phyloP scores from a whole-genome alignment of 108 stramenopile species.

The Skeletonema grethae region DNA sequence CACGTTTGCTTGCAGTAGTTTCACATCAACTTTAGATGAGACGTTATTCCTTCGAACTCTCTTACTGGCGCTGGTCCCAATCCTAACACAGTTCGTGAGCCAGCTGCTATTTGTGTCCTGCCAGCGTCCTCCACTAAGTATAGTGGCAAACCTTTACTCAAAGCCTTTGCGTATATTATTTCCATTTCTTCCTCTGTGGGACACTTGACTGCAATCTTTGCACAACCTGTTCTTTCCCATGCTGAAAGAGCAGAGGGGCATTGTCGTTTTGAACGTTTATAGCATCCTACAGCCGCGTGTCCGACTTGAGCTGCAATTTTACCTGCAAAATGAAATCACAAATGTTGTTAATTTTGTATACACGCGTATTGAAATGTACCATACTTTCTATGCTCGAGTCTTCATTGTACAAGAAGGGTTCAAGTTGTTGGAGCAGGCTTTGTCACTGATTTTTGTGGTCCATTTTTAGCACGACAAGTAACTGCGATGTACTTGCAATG shows the following conservation, averaged over 20 bases:
- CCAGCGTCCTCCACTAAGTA: slow-evolving; percentile 94
- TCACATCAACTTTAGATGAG: slow-evolving; percentile 92
- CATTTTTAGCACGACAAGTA: slow-evolving; percentile 23
- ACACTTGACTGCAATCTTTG: slow-evolving; percentile 92
- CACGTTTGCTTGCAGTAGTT: neutral
- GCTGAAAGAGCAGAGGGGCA: slow-evolving; percentile 72
- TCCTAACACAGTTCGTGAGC: slow-evolving; percentile 88
- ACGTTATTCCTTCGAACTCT: slow-evolving; percentile 83
- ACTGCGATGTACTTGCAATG: slow-evolving; percentile 11
- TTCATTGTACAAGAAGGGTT: slow-evolving; percentile 9
- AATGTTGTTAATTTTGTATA: neutral
- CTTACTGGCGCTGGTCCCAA: slow-evolving; percentile 84
- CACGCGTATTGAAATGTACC: slow-evolving; percentile 18
- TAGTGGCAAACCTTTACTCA: slow-evolving; percentile 67
- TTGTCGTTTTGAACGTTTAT: slow-evolving; percentile 68
- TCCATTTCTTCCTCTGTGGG: slow-evolving; percentile 81
- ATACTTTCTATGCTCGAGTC: slow-evolving; percentile 35
- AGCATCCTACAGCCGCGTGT: slow-evolving; percentile 90
- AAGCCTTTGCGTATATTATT: slow-evolving; percentile 65
- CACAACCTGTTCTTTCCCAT: slow-evolving; percentile 89
- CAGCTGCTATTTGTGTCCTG: slow-evolving; percentile 93
- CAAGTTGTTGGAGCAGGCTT: slow-evolving; percentile 38
- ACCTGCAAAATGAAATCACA: slow-evolving; percentile 22
- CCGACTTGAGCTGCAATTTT: slow-evolving; percentile 93
- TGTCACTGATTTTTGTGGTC: slow-evolving; percentile 18